These are phyloP conservation scores for Spizellomyces punctatus DNA, from an alignment of 192 early-diverging fungal species.

Conservation along the genomic window DNA sequence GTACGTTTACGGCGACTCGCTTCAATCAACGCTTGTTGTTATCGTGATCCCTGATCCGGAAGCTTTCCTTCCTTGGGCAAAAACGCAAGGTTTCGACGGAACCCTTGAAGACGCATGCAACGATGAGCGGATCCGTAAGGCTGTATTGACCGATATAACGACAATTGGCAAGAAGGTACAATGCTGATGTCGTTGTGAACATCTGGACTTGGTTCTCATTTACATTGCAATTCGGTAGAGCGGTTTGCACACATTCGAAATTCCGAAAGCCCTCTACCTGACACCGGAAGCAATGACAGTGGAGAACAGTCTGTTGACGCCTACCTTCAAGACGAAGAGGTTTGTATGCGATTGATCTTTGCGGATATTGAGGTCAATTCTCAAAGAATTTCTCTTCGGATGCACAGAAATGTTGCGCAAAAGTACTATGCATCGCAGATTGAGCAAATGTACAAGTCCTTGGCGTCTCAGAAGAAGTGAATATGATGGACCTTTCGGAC, in stretches of 20 bases:
- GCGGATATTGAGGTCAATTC: too few species aligned
- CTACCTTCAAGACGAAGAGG: conserved; percentile 59
- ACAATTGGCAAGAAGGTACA: conserved; percentile 50
- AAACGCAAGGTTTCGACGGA: conserved; percentile 32
- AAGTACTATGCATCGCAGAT: too few species aligned
- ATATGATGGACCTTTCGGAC: too few species aligned
- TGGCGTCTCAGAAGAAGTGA: too few species aligned
- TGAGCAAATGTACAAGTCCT: too few species aligned
- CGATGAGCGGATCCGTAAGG: conserved; percentile 39
- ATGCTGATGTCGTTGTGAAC: too few species aligned
- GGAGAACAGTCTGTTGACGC: conserved; percentile 70
- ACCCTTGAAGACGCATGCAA: conserved; percentile 35
- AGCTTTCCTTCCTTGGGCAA: conserved; percentile 39
- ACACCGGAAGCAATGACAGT: conserved; percentile 74
- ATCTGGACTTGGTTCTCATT: too few species aligned
- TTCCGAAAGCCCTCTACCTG: conserved; percentile 76
- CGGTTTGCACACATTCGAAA: conserved; percentile 86
- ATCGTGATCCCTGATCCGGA: conserved; percentile 78
- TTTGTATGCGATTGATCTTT: neutral
- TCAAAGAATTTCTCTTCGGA: too few species aligned
- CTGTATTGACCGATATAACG: conserved; percentile 48
- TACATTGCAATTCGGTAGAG: conserved; percentile 12
- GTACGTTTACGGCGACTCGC: conserved; percentile 93
- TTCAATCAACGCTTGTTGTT: conserved; percentile 78
- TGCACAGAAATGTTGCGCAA: too few species aligned